A percentile compares a stretch with the other conserved stretches of the same genome.
Evolutionary conservation across 1,139 yeast genomes (phyloP).

Genomic region (Saccharomycopsis hybrid): DNA sequence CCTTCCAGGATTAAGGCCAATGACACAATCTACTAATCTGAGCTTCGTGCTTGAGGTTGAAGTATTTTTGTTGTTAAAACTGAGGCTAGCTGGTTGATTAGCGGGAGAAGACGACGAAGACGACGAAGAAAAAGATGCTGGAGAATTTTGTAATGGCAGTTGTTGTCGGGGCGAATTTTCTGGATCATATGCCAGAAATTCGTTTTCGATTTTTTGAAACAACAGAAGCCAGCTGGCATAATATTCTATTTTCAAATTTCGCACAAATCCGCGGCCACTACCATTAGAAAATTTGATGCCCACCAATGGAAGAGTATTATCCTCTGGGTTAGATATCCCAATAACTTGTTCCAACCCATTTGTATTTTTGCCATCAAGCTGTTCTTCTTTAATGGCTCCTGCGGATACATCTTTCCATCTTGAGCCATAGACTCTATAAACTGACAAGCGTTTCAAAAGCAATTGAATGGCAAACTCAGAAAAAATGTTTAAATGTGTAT

Average conservation of each 20-base stretch:
- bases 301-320: constrained; percentile 9
- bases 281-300: constrained; percentile 5
- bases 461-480: constrained; percentile 12
- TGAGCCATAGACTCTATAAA: neutral
- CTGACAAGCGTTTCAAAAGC: neutral
- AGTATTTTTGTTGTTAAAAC: too few species aligned
- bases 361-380: constrained; percentile 12
- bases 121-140: neutral
- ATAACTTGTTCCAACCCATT: constrained; percentile 15
- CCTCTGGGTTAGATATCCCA: constrained; percentile 17
- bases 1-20: constrained; percentile 56
- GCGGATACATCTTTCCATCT: too few species aligned
- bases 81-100: constrained; percentile 6
- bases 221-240: constrained; percentile 49
- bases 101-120: neutral
- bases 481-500: constrained; percentile 11
- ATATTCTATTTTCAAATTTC: constrained; percentile 43
- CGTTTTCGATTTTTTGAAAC: too few species aligned
- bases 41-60: constrained; percentile 46
- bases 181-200: too few species aligned
- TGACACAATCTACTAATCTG: constrained; percentile 43
- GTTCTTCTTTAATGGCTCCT: neutral
- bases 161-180: too few species aligned
- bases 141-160: too few species aligned
- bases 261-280: constrained; percentile 21